A percentile compares a stretch with the other conserved stretches of the same genome.
Conservation (phyloP, 2,329 filamentous ascomycete species). For the Rhynchosporium graminicola region DNA sequence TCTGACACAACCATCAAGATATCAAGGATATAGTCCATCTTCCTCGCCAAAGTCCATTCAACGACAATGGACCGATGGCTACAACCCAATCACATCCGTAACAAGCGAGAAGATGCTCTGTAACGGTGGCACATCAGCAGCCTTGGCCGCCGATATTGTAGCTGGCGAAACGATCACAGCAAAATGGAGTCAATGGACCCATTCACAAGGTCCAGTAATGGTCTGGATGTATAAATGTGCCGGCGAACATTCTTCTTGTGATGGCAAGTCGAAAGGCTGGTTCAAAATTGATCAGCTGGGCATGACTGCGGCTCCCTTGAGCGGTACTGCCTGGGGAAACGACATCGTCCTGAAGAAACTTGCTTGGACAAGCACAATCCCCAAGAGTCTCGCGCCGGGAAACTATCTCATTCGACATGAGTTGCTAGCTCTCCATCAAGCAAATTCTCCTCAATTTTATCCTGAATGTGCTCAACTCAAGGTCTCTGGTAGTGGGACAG, state of each 20-base stretch:
- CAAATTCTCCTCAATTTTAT: slow-evolving; percentile 54
- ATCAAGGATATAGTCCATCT: slow-evolving; percentile 51
- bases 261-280: slow-evolving; percentile 55
- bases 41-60: slow-evolving; percentile 55
- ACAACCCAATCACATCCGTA: slow-evolving; percentile 54
- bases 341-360: slow-evolving; percentile 48
- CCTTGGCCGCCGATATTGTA: slow-evolving; percentile 47
- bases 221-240: slow-evolving; percentile 58
- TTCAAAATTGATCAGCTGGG: slow-evolving; percentile 61
- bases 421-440: slow-evolving; percentile 56
- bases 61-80: slow-evolving; percentile 55
- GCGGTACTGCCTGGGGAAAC: slow-evolving; percentile 51
- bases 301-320: slow-evolving; percentile 47
- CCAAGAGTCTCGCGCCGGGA: slow-evolving; percentile 50
- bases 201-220: slow-evolving; percentile 59
- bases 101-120: slow-evolving; percentile 54
- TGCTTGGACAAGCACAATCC: slow-evolving; percentile 53
- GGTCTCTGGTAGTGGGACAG: slow-evolving; percentile 51
- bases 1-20: slow-evolving; percentile 19
- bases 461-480: slow-evolving; percentile 57
- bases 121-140: slow-evolving; percentile 54
- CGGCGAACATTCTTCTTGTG: slow-evolving; percentile 49
- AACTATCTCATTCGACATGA: slow-evolving; percentile 60
- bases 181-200: slow-evolving; percentile 58
- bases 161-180: slow-evolving; percentile 52